Conservation (phyloP, 23 red algal species). For the Gracilaria caudata region DNA sequence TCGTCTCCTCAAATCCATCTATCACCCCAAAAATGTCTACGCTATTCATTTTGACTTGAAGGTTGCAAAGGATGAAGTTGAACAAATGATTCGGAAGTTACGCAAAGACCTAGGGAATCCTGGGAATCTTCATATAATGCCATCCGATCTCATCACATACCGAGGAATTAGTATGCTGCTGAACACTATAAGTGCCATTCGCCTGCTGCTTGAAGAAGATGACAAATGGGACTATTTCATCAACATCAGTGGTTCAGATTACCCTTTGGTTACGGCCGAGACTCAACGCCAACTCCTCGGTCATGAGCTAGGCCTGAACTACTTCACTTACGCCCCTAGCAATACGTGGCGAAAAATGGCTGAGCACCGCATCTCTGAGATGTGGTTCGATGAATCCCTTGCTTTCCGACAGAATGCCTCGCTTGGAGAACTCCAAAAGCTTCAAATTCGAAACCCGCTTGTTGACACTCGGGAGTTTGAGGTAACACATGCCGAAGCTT, state of each 20-base stretch:
- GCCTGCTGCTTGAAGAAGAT: constrained; percentile 51
- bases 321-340: constrained; percentile 62
- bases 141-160: constrained; percentile 86
- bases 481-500: constrained; percentile 81
- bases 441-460: constrained; percentile 67
- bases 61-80: constrained; percentile 16
- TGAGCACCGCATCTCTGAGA: constrained; percentile 49
- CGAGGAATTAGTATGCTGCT: constrained; percentile 86
- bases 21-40: constrained; percentile 71
- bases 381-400: constrained; percentile 67
- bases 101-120: not conserved
- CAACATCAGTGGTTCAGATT: constrained; percentile 85
- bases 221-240: constrained; percentile 82
- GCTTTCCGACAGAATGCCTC: constrained; percentile 37
- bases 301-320: constrained; percentile 61
- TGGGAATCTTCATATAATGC: constrained; percentile 76
- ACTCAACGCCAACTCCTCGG: constrained; percentile 65
- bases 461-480: constrained; percentile 57
- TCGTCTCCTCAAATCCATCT: constrained; percentile 47
- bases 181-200: constrained; percentile 81
- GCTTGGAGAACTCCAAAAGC: constrained; percentile 11
- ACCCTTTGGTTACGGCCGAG: constrained; percentile 56
- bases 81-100: not conserved
- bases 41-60: constrained; percentile 90
- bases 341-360: constrained; percentile 58